Percentiles rank a stretch among this genome's conserved stretches.
phyloP scores from a whole-genome alignment of 176 grass and related monocot genomes.

The Puya raimondii region DNA sequence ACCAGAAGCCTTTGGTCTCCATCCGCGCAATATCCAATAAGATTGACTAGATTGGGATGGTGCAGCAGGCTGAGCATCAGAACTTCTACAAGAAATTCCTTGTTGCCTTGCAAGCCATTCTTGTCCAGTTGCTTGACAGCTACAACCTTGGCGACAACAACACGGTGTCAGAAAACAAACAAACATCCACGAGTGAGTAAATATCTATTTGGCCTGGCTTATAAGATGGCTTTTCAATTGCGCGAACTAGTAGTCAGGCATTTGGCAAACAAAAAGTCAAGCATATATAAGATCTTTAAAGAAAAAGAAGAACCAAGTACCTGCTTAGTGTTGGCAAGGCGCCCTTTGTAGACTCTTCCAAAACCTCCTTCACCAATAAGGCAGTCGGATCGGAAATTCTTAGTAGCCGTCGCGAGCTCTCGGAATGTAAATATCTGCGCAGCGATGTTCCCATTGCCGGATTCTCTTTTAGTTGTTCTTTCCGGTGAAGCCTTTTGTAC shows the following conservation, averaged over 20 bases:
- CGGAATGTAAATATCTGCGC: constrained; percentile 68
- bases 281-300: not conserved
- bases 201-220: too few relatives aligned
- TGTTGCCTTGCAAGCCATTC: constrained; percentile 64
- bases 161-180: not conserved
- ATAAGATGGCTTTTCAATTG: too few relatives aligned
- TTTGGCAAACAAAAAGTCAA: not conserved
- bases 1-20: constrained; percentile 85
- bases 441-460: constrained; percentile 24
- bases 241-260: not conserved
- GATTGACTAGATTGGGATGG: constrained; percentile 78
- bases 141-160: constrained; percentile 42
- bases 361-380: constrained; percentile 83
- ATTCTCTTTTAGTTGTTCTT: constrained; percentile 23
- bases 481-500: constrained; percentile 25
- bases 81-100: constrained; percentile 81
- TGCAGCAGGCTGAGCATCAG: constrained; percentile 70
- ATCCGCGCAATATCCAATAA: constrained; percentile 82
- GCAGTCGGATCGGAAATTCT: constrained; percentile 48
- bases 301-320: constrained; percentile 29
- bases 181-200: not conserved
- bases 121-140: constrained; percentile 83
- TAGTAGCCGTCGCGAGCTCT: constrained; percentile 61
- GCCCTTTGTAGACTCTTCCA: constrained; percentile 86
- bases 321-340: constrained; percentile 43